A percentile compares a stretch with the other conserved stretches of the same genome.
phyloP scores from a whole-genome alignment of 176 grass and related monocot genomes.

The Aegilops speltoides region DNA sequence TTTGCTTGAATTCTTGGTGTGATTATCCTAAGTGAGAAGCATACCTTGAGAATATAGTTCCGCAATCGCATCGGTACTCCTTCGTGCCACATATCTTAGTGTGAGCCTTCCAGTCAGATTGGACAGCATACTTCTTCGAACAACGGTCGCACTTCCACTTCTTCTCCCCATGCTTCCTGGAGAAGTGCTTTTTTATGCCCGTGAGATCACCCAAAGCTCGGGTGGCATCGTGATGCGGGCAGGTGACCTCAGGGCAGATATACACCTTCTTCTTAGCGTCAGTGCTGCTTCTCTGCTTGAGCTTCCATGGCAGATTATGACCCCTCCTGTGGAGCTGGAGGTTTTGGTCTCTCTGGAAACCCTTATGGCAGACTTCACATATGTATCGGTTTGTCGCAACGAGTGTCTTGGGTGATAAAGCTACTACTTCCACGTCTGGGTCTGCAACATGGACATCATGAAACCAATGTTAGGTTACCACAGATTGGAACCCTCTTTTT shows the following conservation, averaged over 20 bases:
- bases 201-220: slow-evolving; percentile 58
- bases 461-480: slow-evolving; percentile 5
- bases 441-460: slow-evolving; percentile 36
- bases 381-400: slow-evolving; percentile 62
- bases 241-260: slow-evolving; percentile 56
- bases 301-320: slow-evolving; percentile 73
- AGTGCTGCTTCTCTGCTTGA: slow-evolving; percentile 60
- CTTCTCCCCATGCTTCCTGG: slow-evolving; percentile 72
- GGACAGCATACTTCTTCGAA: slow-evolving; percentile 74
- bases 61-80: slow-evolving; percentile 67
- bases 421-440: slow-evolving; percentile 57
- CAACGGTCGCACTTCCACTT: slow-evolving; percentile 74
- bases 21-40: slow-evolving; percentile 6
- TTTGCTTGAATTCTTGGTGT: not conserved
- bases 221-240: slow-evolving; percentile 54
- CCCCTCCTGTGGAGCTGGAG: slow-evolving; percentile 73
- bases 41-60: slow-evolving; percentile 71
- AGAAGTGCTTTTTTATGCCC: slow-evolving; percentile 69
- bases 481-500: not conserved
- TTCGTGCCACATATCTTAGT: slow-evolving; percentile 69
- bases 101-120: slow-evolving; percentile 75
- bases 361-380: slow-evolving; percentile 65
- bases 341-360: slow-evolving; percentile 73
- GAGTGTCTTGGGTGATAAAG: slow-evolving; percentile 62
- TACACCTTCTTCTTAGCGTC: slow-evolving; percentile 60